phyloP scores from a whole-genome alignment of 345 rosid genomes.

The Brassica nigra region DNA sequence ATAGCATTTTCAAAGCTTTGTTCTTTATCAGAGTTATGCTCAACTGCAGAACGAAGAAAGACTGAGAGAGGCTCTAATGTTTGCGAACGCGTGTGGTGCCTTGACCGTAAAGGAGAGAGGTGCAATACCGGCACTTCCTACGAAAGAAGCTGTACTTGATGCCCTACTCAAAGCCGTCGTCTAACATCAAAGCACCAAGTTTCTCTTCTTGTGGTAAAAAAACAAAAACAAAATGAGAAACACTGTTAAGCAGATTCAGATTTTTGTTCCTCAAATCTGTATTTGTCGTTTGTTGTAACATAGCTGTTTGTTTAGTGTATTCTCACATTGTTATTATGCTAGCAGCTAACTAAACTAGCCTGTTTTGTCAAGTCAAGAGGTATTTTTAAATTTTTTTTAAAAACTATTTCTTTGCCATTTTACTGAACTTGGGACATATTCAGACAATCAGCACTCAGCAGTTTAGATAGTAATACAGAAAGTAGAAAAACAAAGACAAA shows the following conservation, averaged over 20 bases:
- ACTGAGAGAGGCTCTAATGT: constrained; percentile 71
- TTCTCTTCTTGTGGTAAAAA: background rate
- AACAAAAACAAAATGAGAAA: background rate
- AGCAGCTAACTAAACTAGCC: constrained; percentile 9
- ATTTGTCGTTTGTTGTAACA: constrained; percentile 21
- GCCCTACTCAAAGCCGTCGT: constrained; percentile 52
- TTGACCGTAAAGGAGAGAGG: constrained; percentile 88
- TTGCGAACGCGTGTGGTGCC: constrained; percentile 95
- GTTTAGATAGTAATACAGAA: too few species aligned
- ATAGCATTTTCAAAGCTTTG: background rate
- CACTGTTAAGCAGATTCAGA: background rate
- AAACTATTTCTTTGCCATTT: background rate
- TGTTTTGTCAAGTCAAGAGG: background rate
- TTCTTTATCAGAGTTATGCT: background rate
- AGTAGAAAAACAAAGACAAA: too few species aligned
- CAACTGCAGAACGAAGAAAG: constrained; percentile 61
- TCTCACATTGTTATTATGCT: constrained; percentile 9
- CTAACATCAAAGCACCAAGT: constrained; percentile 13
- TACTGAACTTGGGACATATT: too few species aligned
- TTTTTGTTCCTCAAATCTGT: background rate
- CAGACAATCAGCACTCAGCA: too few species aligned
- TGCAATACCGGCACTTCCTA: constrained; percentile 91
- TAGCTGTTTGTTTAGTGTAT: constrained; percentile 12
- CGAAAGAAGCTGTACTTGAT: constrained; percentile 63
- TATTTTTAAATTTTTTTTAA: background rate